A percentile compares a stretch with the other conserved stretches of the same genome.
Evolutionary conservation across 2,329 filamentous ascomycete species (phyloP).

Genomic region (Hymenoscyphus linearis): DNA sequence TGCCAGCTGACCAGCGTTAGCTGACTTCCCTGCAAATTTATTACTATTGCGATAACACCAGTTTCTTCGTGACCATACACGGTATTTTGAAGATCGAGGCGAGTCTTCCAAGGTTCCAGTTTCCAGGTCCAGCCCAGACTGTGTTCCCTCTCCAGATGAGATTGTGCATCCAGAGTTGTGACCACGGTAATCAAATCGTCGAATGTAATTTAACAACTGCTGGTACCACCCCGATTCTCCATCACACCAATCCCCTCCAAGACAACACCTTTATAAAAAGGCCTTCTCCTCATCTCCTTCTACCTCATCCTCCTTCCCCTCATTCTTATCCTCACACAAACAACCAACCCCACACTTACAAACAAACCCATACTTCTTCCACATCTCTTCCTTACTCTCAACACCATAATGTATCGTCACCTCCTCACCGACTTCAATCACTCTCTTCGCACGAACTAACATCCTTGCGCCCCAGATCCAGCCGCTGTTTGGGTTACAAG

Average conservation of each 20-base stretch:
- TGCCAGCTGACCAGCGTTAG: neutral
- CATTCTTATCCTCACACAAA: neutral
- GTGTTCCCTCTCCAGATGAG: neutral
- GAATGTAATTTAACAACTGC: too few relatives aligned
- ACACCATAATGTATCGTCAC: neutral
- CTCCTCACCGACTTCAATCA: neutral
- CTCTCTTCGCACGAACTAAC: neutral
- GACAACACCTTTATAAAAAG: too few relatives aligned
- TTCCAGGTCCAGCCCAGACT: neutral
- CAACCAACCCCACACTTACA: neutral
- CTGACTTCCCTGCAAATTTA: too few relatives aligned
- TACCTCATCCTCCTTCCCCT: neutral
- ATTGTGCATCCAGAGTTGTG: neutral
- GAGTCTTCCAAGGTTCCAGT: neutral
- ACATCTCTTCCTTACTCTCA: neutral
- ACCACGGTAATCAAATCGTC: too few relatives aligned
- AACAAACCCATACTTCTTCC: neutral
- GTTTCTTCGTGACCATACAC: too few relatives aligned
- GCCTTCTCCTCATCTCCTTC: too few relatives aligned
- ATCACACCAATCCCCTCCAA: neutral
- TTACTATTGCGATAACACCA: too few relatives aligned
- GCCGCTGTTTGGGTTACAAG: neutral
- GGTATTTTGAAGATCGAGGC: neutral
- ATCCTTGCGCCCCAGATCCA: neutral
- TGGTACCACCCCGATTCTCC: neutral